Evolutionary conservation across 1,139 yeast species (phyloP), one percentile per base, ranked within the genome.

Genomic region (Diutina catenulata): DNA sequence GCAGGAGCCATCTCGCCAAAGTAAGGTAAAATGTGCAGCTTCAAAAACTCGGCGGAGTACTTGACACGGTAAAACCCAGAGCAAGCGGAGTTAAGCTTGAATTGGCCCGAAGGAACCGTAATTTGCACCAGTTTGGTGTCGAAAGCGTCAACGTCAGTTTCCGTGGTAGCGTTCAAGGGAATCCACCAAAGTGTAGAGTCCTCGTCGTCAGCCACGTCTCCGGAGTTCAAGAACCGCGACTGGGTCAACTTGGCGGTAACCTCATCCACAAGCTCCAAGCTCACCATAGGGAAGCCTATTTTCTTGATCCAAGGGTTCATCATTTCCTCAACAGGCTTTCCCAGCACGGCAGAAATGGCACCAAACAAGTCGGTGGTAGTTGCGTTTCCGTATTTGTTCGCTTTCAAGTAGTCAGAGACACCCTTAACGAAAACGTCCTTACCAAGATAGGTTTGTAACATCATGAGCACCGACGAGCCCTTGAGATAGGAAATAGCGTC

Each of bases 21-120:
- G 23, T 33, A 18, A 4, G 37, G 28, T 6, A 19, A 15, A 39
- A 76, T 64, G 38, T 62, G 56, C 7, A 58, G 52, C 26, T 58
- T 50, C 47, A 77, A 60, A 15, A 80, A 56, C 8, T 56, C 56
- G 3, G 68, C 59, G 20, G 77, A 70, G 53, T 81, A 82, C 46
- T 70, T 69, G 39, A 79, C 86, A 42, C 91, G 68, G 53, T 74
- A 80, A 38, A 77, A 74, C 2, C 86, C 88, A 27, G 62, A 58
- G 10, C 79, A 70, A 48, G 77, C 69, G 43, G 69, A 70, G 60
- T 81, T 81, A 45, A 81, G 55, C 53, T 79, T 79, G 56, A 73
- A 68, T 46, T 70, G 74, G 7, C 50, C 47, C 18, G 18, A 19
- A 3, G 38, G 13, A 20, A 23, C 33, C n/a, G 28, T 13, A 10